These are phyloP conservation scores for Moesziomyces globuligerus DNA, from an alignment of 1,284 basidiomycete species.

Conservation along the genomic window DNA sequence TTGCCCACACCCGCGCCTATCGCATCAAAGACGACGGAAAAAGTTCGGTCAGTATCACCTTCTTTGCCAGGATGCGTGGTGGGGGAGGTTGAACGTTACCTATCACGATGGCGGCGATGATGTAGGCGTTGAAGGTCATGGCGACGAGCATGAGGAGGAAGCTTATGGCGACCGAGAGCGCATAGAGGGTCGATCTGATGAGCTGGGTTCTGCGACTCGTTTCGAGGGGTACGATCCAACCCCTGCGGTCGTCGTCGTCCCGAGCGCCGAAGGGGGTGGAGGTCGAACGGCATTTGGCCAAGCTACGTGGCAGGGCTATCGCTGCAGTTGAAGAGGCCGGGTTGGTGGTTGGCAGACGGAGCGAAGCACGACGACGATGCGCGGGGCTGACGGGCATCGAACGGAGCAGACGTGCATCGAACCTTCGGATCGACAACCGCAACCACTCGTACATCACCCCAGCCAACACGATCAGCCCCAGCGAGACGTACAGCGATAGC, in stretches of 20 bases:
- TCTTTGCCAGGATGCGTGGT: not conserved
- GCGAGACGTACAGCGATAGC: slow-evolving; percentile 24
- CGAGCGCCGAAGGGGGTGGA: not conserved
- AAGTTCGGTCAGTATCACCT: not conserved
- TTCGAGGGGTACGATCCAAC: slow-evolving; percentile 17
- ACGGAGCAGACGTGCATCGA: slow-evolving; percentile 9
- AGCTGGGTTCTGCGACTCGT: slow-evolving; percentile 12
- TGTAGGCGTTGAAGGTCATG: slow-evolving; percentile 59
- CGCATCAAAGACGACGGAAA: not conserved
- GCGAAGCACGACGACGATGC: slow-evolving; percentile 21
- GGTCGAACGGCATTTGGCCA: slow-evolving; percentile 8
- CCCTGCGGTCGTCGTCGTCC: not conserved
- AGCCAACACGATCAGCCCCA: slow-evolving; percentile 11
- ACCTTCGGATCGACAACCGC: slow-evolving; percentile 25
- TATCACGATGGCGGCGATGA: slow-evolving; percentile 47
- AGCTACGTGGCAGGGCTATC: not conserved
- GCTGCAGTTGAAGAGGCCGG: slow-evolving; percentile 1
- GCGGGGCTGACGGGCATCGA: not conserved
- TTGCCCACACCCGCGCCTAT: slow-evolving; percentile 42
- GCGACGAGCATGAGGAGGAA: slow-evolving; percentile 56
- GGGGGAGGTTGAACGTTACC: slow-evolving; percentile 24
- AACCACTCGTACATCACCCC: slow-evolving; percentile 31
- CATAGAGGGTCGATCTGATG: slow-evolving; percentile 37
- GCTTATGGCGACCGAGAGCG: slow-evolving; percentile 30
- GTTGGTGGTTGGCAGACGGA: slow-evolving; percentile 6